Percentiles rank a stretch among this genome's conserved stretches.
Evolutionary conservation across 345 rosid genomes (phyloP).

Genomic region (Dovyalis caffra): DNA sequence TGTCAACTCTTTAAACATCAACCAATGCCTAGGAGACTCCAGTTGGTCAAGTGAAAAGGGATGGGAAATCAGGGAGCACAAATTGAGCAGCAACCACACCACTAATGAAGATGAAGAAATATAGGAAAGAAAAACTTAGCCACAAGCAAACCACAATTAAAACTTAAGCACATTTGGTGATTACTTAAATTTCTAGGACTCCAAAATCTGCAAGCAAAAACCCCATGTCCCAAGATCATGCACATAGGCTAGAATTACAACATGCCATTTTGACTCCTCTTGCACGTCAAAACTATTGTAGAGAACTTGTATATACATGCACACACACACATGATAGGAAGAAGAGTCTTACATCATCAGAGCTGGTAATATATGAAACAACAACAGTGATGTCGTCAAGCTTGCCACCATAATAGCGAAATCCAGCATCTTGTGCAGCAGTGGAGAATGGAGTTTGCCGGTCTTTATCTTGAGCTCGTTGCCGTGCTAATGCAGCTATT

Average conservation of each 20-base stretch:
- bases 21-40: background rate
- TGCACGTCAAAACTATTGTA: background rate
- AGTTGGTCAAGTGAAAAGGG: background rate
- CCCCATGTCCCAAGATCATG: background rate
- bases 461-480: constrained; percentile 86
- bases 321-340: background rate
- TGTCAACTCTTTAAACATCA: background rate
- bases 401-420: constrained; percentile 98
- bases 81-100: background rate
- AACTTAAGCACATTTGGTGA: no score
- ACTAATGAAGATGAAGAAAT: background rate
- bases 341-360: constrained; percentile 28
- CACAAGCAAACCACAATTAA: background rate
- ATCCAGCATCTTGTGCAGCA: constrained; percentile 97
- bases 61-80: background rate
- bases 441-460: constrained; percentile 98
- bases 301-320: background rate
- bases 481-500: constrained; percentile 94
- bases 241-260: background rate
- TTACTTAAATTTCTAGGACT: background rate
- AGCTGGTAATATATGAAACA: constrained; percentile 68
- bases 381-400: constrained; percentile 98
- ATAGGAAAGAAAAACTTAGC: background rate
- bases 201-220: background rate
- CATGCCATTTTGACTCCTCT: background rate